phyloP scores from a whole-genome alignment of 2,329 filamentous ascomycete genomes.

The Fusarium multiceps region DNA sequence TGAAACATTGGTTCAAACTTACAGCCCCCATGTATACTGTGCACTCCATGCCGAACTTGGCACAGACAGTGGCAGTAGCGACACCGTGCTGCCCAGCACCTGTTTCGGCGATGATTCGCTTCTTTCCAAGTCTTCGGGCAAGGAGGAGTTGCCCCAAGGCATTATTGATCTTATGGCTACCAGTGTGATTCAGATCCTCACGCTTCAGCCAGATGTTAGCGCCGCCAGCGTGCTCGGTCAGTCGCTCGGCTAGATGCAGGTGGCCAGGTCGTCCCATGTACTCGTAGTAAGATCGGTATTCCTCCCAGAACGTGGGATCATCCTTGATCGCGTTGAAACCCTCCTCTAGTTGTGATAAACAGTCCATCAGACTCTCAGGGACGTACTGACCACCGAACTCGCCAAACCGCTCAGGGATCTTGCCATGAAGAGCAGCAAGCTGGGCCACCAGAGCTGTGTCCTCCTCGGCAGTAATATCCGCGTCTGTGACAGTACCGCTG shows the following conservation, averaged over 20 bases:
- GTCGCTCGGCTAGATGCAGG: constrained; percentile 85
- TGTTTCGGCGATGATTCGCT: constrained; percentile 96
- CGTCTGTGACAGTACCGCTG: constrained; percentile 72
- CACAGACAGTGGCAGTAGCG: constrained; percentile 95
- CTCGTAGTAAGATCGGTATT: constrained; percentile 94
- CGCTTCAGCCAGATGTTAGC: constrained; percentile 98
- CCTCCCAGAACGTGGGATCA: constrained; percentile 94
- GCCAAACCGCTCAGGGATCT: constrained; percentile 88
- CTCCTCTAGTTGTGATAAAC: constrained; percentile 86
- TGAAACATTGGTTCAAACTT: constrained; percentile 43
- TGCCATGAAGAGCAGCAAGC: constrained; percentile 82
- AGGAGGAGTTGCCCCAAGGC: constrained; percentile 92
- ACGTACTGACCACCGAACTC: constrained; percentile 98
- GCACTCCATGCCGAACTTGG: constrained; percentile 98
- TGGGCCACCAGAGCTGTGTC: constrained; percentile 79
- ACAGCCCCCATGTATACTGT: constrained; percentile 96
- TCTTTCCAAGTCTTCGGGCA: constrained; percentile 89
- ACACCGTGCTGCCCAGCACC: constrained; percentile 98
- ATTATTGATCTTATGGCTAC: constrained; percentile 99
- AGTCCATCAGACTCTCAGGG: constrained; percentile 97
- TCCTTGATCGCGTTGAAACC: constrained; percentile 90
- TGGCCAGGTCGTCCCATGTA: constrained; percentile 97
- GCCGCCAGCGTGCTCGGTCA: constrained; percentile 89
- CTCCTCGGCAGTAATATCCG: constrained; percentile 68
- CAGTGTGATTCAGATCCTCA: constrained; percentile 97